These are phyloP conservation scores for Arabidopsis thaliana DNA, from an alignment of 345 rosid genomes.

Conservation along the genomic window DNA sequence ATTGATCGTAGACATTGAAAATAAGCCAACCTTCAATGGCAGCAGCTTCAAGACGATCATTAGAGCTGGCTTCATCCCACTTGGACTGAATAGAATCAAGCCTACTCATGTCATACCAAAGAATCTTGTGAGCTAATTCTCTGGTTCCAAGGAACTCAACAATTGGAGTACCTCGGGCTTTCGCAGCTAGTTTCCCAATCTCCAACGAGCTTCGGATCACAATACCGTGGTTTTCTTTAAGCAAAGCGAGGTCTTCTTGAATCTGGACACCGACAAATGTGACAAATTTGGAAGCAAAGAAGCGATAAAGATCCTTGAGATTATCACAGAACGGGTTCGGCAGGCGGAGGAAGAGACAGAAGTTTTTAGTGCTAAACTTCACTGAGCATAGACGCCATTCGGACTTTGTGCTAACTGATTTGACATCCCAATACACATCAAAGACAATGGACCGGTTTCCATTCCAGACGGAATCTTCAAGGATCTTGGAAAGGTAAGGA, in stretches of 20 bases:
- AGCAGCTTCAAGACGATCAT: constrained; percentile 49
- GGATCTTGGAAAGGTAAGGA: constrained; percentile 44
- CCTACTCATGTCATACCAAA: constrained; percentile 45
- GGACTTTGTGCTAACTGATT: constrained; percentile 14
- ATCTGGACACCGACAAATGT: constrained; percentile 44
- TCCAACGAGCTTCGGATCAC: constrained; percentile 43
- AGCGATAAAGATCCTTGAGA: constrained; percentile 46
- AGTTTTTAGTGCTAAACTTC: constrained; percentile 43
- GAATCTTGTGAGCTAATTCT: constrained; percentile 46
- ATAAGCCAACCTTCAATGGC: constrained; percentile 51
- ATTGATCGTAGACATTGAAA: constrained; percentile 43
- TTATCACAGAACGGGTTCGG: constrained; percentile 28
- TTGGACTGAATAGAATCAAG: constrained; percentile 44
- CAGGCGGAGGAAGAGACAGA: constrained; percentile 44
- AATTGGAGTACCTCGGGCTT: constrained; percentile 37
- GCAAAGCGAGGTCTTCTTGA: constrained; percentile 37
- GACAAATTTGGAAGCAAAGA: constrained; percentile 47
- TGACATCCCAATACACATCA: constrained; percentile 42
- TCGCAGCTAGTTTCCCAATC: constrained; percentile 43
- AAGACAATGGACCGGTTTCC: constrained; percentile 41
- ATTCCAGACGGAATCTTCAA: constrained; percentile 44
- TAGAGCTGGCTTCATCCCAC: constrained; percentile 41
- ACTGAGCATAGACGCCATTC: constrained; percentile 42
- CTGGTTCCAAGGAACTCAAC: constrained; percentile 47
- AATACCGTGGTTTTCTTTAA: constrained; percentile 42